Conservation (phyloP, 2,329 filamentous ascomycete genomes). For the Ceratocystis papillata region DNA sequence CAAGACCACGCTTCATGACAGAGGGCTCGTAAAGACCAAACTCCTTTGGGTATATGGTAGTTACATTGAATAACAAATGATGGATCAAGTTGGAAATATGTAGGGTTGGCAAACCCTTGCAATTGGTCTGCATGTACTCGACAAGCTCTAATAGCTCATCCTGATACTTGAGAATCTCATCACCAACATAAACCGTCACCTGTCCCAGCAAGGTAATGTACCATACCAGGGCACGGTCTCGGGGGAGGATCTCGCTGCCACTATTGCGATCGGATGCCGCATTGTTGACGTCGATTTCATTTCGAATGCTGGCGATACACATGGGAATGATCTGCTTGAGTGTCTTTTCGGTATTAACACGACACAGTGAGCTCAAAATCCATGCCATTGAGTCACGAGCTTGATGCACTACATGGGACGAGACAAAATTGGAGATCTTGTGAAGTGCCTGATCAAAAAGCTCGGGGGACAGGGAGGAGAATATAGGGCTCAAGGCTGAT, state of each 20-base stretch:
- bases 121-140: conserved; percentile 92
- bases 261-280: conserved; percentile 90
- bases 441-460: conserved; percentile 85
- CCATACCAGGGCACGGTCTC: conserved; percentile 90
- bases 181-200: conserved; percentile 92
- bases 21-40: conserved; percentile 77
- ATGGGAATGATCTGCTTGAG: conserved; percentile 84
- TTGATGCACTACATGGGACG: conserved; percentile 91
- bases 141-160: conserved; percentile 83
- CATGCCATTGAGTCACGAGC: conserved; percentile 97
- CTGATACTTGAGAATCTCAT: conserved; percentile 79
- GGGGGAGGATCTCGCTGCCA: conserved; percentile 82
- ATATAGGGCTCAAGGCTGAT: conserved; percentile 78
- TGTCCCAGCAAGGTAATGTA: conserved; percentile 95
- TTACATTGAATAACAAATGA: conserved; percentile 86
- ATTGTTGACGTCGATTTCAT: conserved; percentile 93
- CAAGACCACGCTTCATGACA: conserved; percentile 58
- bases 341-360: conserved; percentile 88
- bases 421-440: conserved; percentile 84
- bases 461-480: conserved; percentile 82
- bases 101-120: conserved; percentile 83
- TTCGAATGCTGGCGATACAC: conserved; percentile 81
- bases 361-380: conserved; percentile 92
- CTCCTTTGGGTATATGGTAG: conserved; percentile 86
- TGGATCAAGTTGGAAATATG: conserved; percentile 97